These are phyloP conservation scores for Erucastrum elatum DNA, from an alignment of 345 rosid genomes.

Conservation along the genomic window DNA sequence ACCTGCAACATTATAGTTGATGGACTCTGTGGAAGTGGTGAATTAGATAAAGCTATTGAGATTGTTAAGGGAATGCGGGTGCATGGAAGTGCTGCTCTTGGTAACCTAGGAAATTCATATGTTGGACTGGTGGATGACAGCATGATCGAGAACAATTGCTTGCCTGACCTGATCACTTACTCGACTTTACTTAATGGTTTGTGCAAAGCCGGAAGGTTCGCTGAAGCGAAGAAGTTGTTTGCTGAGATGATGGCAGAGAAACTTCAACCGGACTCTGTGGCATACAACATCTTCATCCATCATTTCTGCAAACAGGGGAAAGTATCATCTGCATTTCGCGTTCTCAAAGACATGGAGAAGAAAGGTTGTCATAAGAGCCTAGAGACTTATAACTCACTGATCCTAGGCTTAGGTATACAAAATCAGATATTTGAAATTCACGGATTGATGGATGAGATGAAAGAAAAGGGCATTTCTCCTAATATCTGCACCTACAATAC, in stretches of 20 bases:
- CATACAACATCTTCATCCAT: slow-evolving; percentile 72
- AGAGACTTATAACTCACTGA: slow-evolving; percentile 84
- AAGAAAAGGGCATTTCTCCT: slow-evolving; percentile 82
- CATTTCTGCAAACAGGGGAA: slow-evolving; percentile 86
- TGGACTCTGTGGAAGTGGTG: slow-evolving; percentile 77
- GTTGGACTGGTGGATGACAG: slow-evolving; percentile 68
- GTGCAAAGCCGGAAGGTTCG: slow-evolving; percentile 77
- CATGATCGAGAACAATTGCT: slow-evolving; percentile 59
- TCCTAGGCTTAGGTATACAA: slow-evolving; percentile 75
- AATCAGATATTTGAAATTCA: slow-evolving; percentile 84
- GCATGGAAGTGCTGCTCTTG: slow-evolving; percentile 92
- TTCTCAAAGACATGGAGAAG: slow-evolving; percentile 97
- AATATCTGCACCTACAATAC: slow-evolving; percentile 74
- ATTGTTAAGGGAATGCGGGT: slow-evolving; percentile 76
- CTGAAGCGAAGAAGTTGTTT: slow-evolving; percentile 80
- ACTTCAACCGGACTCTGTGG: slow-evolving; percentile 71
- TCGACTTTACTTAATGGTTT: slow-evolving; percentile 73
- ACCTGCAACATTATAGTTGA: slow-evolving; percentile 88
- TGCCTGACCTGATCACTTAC: slow-evolving; percentile 74
- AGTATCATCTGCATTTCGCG: slow-evolving; percentile 86
- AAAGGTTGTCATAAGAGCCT: slow-evolving; percentile 75
- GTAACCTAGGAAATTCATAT: slow-evolving; percentile 74
- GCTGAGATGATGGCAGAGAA: slow-evolving; percentile 74
- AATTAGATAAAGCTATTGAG: slow-evolving; percentile 86
- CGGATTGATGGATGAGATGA: slow-evolving; percentile 95